These are phyloP conservation scores for Phytophthora nicotianae DNA, from an alignment of 352 stramenopile genomes.

Conservation along the genomic window DNA sequence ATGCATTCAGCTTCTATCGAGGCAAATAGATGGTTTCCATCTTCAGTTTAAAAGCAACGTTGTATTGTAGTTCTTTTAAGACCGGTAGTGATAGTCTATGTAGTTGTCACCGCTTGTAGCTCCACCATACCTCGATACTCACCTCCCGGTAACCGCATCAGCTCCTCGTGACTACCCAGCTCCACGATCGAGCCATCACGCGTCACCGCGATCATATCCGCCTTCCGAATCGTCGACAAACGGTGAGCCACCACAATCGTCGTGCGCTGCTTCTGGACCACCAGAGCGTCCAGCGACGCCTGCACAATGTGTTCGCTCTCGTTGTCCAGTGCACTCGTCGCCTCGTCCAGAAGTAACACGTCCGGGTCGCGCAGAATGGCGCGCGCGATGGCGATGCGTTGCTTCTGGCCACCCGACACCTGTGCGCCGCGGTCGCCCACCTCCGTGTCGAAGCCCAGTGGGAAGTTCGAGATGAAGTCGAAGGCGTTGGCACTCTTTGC, in stretches of 20 bases:
- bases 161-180: background rate
- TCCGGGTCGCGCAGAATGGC: conserved; percentile 39
- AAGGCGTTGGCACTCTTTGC: conserved; percentile 43
- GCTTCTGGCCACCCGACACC: conserved; percentile 43
- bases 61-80: too few relatives aligned
- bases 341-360: conserved; percentile 40
- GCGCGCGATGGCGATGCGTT: conserved; percentile 42
- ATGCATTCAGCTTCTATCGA: too few relatives aligned
- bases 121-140: conserved; percentile 41
- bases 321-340: conserved; percentile 41
- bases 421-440: conserved; percentile 40
- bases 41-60: too few relatives aligned
- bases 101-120: too few relatives aligned
- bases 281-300: conserved; percentile 32
- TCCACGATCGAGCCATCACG: background rate
- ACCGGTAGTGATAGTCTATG: too few relatives aligned
- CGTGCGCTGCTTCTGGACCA: background rate
- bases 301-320: conserved; percentile 44
- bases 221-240: background rate
- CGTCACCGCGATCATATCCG: background rate
- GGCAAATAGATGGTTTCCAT: too few relatives aligned
- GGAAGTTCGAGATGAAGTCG: conserved; percentile 45
- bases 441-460: conserved; percentile 37
- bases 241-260: background rate
- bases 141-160: conserved; percentile 19